These are phyloP conservation scores for Takashimella tepidaria DNA, from an alignment of 1,284 basidiomycete species.

Conservation along the genomic window DNA sequence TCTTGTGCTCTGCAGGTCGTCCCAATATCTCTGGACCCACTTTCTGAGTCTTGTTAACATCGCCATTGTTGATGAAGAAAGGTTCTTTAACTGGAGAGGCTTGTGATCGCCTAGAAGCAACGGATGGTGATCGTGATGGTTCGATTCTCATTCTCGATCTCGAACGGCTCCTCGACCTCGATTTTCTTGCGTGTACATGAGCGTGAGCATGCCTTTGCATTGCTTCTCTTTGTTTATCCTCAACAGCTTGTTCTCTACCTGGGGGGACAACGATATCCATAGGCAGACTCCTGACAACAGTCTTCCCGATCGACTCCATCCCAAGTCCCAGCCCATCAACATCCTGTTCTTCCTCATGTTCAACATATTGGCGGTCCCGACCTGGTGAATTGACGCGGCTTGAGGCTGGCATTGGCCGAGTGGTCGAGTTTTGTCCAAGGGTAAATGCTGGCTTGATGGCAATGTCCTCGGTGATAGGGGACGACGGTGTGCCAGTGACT, in stretches of 20 bases:
- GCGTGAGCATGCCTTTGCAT: slow-evolving; percentile 10
- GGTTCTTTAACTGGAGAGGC: neutral
- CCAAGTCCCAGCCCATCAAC: neutral
- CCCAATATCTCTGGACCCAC: slow-evolving; percentile 14
- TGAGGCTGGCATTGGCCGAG: slow-evolving; percentile 22
- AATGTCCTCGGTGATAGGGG: neutral
- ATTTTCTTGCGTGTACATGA: neutral
- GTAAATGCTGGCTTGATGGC: neutral
- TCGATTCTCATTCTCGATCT: slow-evolving; percentile 5
- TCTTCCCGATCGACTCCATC: neutral
- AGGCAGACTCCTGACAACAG: slow-evolving; percentile 37
- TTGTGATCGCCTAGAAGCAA: neutral
- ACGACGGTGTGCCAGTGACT: neutral
- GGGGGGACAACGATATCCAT: slow-evolving; percentile 39
- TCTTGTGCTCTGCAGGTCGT: neutral
- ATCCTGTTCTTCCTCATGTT: slow-evolving; percentile 9
- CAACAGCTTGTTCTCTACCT: slow-evolving; percentile 13
- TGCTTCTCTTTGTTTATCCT: slow-evolving; percentile 23
- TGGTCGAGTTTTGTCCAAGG: neutral
- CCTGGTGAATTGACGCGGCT: slow-evolving; percentile 11
- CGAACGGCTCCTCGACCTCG: slow-evolving; percentile 5
- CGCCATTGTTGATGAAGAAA: neutral
- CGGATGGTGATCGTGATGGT: slow-evolving; percentile 10
- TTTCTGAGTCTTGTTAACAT: slow-evolving; percentile 1
- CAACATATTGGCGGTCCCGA: slow-evolving; percentile 10